phyloP scores from a whole-genome alignment of 208 protist species.

The Herpetomonas samuelpessoai region DNA sequence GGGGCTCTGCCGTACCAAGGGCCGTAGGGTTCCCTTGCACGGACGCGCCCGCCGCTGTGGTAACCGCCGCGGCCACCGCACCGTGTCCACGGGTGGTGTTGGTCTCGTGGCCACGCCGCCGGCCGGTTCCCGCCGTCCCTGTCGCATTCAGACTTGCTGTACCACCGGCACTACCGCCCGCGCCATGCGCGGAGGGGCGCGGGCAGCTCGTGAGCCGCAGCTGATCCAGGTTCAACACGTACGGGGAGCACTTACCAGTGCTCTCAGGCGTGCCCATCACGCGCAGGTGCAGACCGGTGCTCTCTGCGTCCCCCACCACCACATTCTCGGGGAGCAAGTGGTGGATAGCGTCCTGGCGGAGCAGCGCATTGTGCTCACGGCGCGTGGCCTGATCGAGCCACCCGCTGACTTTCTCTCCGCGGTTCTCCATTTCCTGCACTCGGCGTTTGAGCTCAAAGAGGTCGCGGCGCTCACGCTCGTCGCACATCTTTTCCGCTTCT shows the following conservation, averaged over 20 bases:
- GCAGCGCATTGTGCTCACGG: conserved; percentile 65
- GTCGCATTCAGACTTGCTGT: too few species aligned
- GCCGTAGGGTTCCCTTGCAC: background rate
- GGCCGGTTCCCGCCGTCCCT: conserved; percentile 2
- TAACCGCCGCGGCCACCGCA: background rate
- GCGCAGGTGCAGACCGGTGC: conserved; percentile 56
- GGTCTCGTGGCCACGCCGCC: background rate
- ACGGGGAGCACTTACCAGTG: conserved; percentile 34
- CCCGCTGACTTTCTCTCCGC: conserved; percentile 32
- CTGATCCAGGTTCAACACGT: conserved; percentile 25
- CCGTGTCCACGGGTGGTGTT: background rate
- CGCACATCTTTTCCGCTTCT: conserved; percentile 63
- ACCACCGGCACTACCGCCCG: background rate
- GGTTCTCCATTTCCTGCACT: conserved; percentile 73
- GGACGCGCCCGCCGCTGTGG: too few species aligned
- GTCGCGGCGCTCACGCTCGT: conserved; percentile 77
- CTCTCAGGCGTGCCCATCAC: conserved; percentile 29
- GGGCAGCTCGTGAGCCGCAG: conserved; percentile 10
- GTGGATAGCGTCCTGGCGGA: conserved; percentile 65
- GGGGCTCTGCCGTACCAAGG: conserved; percentile 4
- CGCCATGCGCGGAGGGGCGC: background rate
- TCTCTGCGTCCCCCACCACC: conserved; percentile 43
- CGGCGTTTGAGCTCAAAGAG: conserved; percentile 80
- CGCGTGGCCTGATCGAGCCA: conserved; percentile 50
- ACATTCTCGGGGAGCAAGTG: conserved; percentile 73